Percentiles rank a stretch among this genome's conserved stretches.
phyloP scores from a whole-genome alignment of 129 eudicot genomes.

The Cynara cardunculus region DNA sequence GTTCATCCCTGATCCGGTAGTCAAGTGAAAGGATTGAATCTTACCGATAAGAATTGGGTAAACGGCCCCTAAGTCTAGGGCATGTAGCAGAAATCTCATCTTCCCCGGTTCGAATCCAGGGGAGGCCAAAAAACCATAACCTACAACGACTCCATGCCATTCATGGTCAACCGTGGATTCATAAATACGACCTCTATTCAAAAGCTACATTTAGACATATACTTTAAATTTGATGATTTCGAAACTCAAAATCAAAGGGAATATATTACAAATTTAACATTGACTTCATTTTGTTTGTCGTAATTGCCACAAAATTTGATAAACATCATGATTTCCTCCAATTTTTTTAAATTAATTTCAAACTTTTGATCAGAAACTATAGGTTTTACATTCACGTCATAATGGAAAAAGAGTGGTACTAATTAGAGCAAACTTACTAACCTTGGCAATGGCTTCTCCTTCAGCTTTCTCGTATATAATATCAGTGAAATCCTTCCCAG shows the following conservation, averaged over 20 bases:
- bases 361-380: background rate
- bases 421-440: constrained; percentile 1
- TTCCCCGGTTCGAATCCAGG: too few species aligned
- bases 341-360: background rate
- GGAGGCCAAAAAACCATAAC: too few species aligned
- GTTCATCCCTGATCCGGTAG: too few species aligned
- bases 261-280: background rate
- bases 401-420: too few species aligned
- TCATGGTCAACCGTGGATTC: too few species aligned
- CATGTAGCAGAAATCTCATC: too few species aligned
- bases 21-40: too few species aligned
- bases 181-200: background rate
- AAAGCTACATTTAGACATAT: background rate
- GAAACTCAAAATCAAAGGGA: background rate
- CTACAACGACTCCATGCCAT: too few species aligned
- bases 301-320: background rate
- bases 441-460: constrained; percentile 96
- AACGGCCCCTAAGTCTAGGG: too few species aligned
- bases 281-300: background rate
- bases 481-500: constrained; percentile 63
- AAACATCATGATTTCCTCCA: background rate
- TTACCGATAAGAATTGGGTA: too few species aligned
- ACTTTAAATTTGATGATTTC: background rate
- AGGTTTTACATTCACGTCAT: background rate
- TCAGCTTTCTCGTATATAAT: constrained; percentile 83